A percentile compares a stretch with the other conserved stretches of the same genome.
Evolutionary conservation across 75 land plant genomes (phyloP).

Genomic region (Chamaecyparis obtusa): DNA sequence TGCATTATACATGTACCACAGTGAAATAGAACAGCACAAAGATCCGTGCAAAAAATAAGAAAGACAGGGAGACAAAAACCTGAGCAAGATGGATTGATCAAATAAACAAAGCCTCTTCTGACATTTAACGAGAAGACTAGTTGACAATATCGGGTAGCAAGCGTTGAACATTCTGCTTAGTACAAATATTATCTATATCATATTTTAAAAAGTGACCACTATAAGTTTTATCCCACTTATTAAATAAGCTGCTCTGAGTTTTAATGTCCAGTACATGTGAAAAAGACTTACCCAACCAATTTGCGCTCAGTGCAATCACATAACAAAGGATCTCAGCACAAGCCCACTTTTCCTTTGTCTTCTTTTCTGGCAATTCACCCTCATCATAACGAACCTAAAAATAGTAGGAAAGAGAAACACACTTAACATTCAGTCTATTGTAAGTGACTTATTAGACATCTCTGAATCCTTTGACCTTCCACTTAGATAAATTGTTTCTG

Average conservation of each 20-base stretch:
- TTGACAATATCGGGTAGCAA: neutral
- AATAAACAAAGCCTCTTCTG: neutral
- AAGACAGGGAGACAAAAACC: neutral
- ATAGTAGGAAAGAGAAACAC: neutral
- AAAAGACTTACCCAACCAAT: slow-evolving; percentile 8
- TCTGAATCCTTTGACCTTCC: neutral
- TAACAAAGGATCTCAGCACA: slow-evolving; percentile 3
- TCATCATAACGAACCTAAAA: slow-evolving; percentile 11
- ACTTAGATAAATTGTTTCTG: neutral
- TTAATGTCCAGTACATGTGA: neutral
- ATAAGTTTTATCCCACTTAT: neutral
- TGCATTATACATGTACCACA: neutral
- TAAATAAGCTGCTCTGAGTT: neutral
- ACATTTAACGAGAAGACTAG: neutral
- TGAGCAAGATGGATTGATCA: neutral
- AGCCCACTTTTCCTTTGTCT: neutral
- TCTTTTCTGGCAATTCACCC: neutral
- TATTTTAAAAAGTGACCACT: neutral
- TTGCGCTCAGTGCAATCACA: slow-evolving; percentile 4
- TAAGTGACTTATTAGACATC: neutral
- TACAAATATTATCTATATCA: neutral
- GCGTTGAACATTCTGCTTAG: neutral
- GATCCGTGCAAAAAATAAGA: neutral
- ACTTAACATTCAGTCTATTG: neutral
- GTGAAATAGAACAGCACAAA: neutral